A percentile compares a stretch with the other conserved stretches of the same genome.
phyloP scores from a whole-genome alignment of 257 asterid genomes.

The Prunella vulgaris region DNA sequence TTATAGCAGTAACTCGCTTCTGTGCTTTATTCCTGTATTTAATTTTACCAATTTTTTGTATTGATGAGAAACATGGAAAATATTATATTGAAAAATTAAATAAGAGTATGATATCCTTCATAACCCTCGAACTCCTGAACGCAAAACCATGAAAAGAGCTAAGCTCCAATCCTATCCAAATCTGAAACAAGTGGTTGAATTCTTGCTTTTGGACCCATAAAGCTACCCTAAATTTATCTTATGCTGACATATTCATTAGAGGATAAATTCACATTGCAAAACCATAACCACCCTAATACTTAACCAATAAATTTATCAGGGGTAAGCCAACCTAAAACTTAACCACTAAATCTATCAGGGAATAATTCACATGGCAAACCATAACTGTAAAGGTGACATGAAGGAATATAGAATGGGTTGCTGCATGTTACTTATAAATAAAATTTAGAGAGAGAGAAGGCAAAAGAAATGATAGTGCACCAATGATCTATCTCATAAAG shows the following conservation, averaged over 20 bases:
- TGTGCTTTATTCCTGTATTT: slow-evolving; percentile 79
- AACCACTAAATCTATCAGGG: not conserved
- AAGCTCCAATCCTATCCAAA: not conserved
- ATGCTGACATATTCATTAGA: too few species aligned
- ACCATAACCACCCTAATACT: not conserved
- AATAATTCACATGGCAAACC: not conserved
- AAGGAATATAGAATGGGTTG: not conserved
- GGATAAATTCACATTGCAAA: not conserved
- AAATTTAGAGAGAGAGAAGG: not conserved
- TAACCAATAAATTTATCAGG: too few species aligned
- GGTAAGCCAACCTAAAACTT: not conserved
- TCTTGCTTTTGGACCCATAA: slow-evolving; percentile 1
- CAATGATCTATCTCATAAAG: not conserved
- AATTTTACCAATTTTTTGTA: not conserved
- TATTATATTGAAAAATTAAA: not conserved
- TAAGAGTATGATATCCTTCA: not conserved
- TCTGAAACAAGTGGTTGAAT: not conserved
- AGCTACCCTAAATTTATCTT: not conserved
- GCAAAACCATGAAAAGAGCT: not conserved
- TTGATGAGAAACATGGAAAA: not conserved
- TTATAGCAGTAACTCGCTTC: slow-evolving; percentile 86
- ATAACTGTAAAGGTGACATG: not conserved
- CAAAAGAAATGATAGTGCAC: not conserved
- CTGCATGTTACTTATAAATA: not conserved
- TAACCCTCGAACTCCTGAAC: not conserved